Base-by-base conservation (phyloP, 805 yeast species). In the Ogataea saltuana region DNA sequence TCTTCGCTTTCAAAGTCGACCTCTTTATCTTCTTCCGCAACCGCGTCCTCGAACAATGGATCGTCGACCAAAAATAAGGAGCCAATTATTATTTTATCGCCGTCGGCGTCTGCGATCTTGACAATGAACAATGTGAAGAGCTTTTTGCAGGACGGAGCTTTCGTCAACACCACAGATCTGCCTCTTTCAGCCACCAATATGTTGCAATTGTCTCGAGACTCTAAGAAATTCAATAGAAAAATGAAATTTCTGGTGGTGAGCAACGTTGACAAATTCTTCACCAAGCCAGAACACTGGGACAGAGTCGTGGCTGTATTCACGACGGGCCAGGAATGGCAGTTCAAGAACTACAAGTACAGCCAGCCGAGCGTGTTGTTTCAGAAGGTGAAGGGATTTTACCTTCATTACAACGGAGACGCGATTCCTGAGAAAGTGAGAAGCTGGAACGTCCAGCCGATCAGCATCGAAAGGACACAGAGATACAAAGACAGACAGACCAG, bases 291-390 rank as follows among this genome's bases (percentile, higher is more conserved):
- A 63, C 88, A 93, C 67, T 93, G 99, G 99, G 95, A 88, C 59
- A 77, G 99, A 46, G 97, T 93, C 1, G 87, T 91, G 37, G 97
- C 96, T 0, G 86, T 93, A 28, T 84, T 93, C 69, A 91, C 97
- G 13, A 91, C 97, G 9, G 99, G 99, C 10, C 99, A 93, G 68
- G 74, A 83, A 42, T 93, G 99, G 99, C 99, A 93, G 68, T 88
- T 93, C 68, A 80, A 86, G 59, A 79, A 81, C 56, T 93, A 91
- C 66, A 85, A 84, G 60, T 85, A 89, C 80, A 74, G 80, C 29
- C 80, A 83, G 42, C 97, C 99, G 2, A 80, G 84, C 46, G 71
- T 71, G 33, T 71, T 93, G 50, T 93, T 93, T 65, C 93, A 85
- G 58, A 81, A 79, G 53, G 85, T 85, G 51, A 81, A 84, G 46